Percentiles rank a stretch among this genome's conserved stretches.
phyloP scores from a whole-genome alignment of 352 stramenopile genomes.

The Lagenidium sp. region DNA sequence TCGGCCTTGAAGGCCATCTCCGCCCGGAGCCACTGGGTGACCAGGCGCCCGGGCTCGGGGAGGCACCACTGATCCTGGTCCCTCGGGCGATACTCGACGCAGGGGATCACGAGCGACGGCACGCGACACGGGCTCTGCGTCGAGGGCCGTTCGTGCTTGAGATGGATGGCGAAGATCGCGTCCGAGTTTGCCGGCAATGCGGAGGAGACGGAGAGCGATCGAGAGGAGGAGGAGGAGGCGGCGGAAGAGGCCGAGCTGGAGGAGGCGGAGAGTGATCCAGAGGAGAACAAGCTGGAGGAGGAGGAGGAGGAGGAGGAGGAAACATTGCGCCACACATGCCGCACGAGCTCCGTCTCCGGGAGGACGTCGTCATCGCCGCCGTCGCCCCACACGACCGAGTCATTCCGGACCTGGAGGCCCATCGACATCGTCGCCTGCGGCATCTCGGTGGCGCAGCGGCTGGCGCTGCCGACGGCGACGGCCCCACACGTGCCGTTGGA shows the following conservation, averaged over 20 bases:
- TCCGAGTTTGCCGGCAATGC: slow-evolving; percentile 1
- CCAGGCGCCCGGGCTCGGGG: slow-evolving; percentile 18
- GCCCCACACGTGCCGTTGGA: slow-evolving; percentile 12
- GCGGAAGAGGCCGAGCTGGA: no score
- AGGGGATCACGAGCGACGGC: slow-evolving; percentile 36
- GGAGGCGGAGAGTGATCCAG: no score
- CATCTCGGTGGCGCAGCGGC: slow-evolving; percentile 4
- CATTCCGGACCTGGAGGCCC: no score
- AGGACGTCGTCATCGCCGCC: slow-evolving; percentile 26
- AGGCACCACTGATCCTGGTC: slow-evolving; percentile 16
- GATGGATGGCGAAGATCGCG: slow-evolving; percentile 30
- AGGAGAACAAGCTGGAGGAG: no score
- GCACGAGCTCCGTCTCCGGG: slow-evolving; percentile 18
- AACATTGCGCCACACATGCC: slow-evolving; percentile 28
- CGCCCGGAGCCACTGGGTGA: slow-evolving; percentile 28
- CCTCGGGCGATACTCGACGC: slow-evolving; percentile 13
- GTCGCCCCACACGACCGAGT: slow-evolving; percentile 36
- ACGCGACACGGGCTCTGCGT: slow-evolving; percentile 29
- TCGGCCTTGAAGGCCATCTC: no score
- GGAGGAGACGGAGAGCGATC: no score
- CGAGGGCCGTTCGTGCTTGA: slow-evolving; percentile 24
- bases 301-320: no score
- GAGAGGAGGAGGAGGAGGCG: no score
- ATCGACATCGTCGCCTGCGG: slow-evolving; percentile 17
- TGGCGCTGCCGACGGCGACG: slow-evolving; percentile 13